A percentile compares a stretch with the other conserved stretches of the same genome.
These are phyloP conservation scores for Dipodascopsis uninucleata DNA, from an alignment of 805 yeast species.

Conservation along the genomic window DNA sequence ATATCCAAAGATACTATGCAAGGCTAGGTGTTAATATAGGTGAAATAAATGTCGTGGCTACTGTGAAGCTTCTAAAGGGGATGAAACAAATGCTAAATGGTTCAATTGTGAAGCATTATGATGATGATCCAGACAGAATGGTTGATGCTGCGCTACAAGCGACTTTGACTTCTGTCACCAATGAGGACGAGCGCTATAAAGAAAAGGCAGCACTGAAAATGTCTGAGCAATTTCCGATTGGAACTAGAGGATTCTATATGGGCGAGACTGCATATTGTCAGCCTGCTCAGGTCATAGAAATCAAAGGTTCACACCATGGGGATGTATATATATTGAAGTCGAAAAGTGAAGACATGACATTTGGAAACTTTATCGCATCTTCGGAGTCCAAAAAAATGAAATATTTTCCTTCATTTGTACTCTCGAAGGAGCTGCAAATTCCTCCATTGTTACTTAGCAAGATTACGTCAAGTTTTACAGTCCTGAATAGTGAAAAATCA, in stretches of 20 bases:
- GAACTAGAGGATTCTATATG: slow-evolving; percentile 67
- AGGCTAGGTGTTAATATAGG: slow-evolving; percentile 56
- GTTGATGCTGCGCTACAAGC: slow-evolving; percentile 73
- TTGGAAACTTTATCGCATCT: slow-evolving; percentile 59
- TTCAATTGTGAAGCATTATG: slow-evolving; percentile 70
- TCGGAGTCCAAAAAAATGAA: slow-evolving; percentile 50
- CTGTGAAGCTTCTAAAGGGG: slow-evolving; percentile 76
- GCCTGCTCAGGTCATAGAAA: slow-evolving; percentile 48
- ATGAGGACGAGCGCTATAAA: slow-evolving; percentile 68
- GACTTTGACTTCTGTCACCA: slow-evolving; percentile 67
- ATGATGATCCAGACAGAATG: slow-evolving; percentile 40
- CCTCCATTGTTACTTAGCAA: slow-evolving; percentile 67
- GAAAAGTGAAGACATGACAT: slow-evolving; percentile 51
- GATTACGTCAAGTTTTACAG: slow-evolving; percentile 68
- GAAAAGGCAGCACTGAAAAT: slow-evolving; percentile 75
- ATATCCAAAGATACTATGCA: slow-evolving; percentile 7
- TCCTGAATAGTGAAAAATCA: slow-evolving; percentile 52
- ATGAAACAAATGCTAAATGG: slow-evolving; percentile 66
- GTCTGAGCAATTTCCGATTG: slow-evolving; percentile 75
- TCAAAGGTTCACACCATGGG: slow-evolving; percentile 36
- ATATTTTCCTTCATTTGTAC: slow-evolving; percentile 64
- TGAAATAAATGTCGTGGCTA: slow-evolving; percentile 53
- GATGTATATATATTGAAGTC: slow-evolving; percentile 31
- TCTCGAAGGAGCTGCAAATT: slow-evolving; percentile 54
- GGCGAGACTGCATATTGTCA: slow-evolving; percentile 87